These are phyloP conservation scores for Trypanosoma cruzi DNA, from an alignment of 208 protist species.

Conservation along the genomic window DNA sequence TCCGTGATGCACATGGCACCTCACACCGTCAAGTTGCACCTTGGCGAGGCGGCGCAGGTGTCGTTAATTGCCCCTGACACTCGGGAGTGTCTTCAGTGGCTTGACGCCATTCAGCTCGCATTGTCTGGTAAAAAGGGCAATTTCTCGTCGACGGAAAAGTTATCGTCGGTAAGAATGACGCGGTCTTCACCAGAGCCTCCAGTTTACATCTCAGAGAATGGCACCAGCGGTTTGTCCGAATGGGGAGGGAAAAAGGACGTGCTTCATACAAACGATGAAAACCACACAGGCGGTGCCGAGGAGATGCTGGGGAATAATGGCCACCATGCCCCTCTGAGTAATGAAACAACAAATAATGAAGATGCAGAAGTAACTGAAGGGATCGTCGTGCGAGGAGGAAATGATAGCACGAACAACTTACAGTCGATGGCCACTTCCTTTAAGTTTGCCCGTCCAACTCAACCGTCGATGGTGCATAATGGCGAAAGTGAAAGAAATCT, in stretches of 20 bases:
- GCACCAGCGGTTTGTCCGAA: background rate
- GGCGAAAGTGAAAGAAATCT: background rate
- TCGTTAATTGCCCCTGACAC: constrained; percentile 23
- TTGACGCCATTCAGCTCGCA: constrained; percentile 26
- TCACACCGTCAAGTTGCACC: constrained; percentile 12
- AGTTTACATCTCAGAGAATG: background rate
- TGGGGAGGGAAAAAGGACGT: background rate
- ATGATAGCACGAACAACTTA: background rate
- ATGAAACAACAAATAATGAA: background rate
- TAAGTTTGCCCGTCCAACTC: background rate
- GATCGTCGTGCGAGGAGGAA: background rate
- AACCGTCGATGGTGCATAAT: background rate
- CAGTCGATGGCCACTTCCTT: background rate
- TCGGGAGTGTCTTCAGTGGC: constrained; percentile 23
- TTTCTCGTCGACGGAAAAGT: background rate
- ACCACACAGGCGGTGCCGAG: background rate
- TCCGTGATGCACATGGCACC: constrained; percentile 6
- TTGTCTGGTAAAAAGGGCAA: constrained; percentile 1
- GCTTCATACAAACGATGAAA: background rate
- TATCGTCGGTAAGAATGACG: background rate
- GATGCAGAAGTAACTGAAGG: background rate
- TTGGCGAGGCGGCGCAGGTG: background rate
- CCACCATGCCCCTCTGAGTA: background rate
- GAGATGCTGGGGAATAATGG: background rate
- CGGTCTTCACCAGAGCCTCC: background rate